Percentiles rank a stretch among this genome's conserved stretches.
phyloP scores from a whole-genome alignment of 495 filamentous ascomycete species.

The Usnea hakonensis region DNA sequence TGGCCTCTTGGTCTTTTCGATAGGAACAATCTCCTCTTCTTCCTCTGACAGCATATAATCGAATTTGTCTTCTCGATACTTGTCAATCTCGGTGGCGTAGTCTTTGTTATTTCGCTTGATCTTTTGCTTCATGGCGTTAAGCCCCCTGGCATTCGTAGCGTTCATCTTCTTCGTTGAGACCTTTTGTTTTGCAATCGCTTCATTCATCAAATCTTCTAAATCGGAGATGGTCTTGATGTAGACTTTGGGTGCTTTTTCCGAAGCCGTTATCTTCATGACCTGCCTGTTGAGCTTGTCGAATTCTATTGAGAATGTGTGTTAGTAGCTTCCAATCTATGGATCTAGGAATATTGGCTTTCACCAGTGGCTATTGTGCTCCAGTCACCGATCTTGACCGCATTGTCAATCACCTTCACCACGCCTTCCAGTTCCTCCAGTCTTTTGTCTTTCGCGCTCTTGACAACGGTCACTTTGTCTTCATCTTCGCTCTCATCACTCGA shows the following conservation, averaged over 20 bases:
- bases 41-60: conserved; percentile 81
- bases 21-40: conserved; percentile 52
- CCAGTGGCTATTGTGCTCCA: conserved; percentile 88
- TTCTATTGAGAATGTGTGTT: conserved; percentile 43
- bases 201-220: conserved; percentile 91
- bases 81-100: conserved; percentile 76
- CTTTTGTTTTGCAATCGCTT: conserved; percentile 90
- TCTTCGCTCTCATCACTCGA: conserved; percentile 76
- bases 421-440: conserved; percentile 86
- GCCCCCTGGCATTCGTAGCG: conserved; percentile 81
- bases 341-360: conserved; percentile 35
- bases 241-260: conserved; percentile 70
- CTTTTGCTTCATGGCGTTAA: conserved; percentile 93
- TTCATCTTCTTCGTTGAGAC: conserved; percentile 98
- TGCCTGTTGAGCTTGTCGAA: conserved; percentile 97
- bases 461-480: conserved; percentile 70
- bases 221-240: conserved; percentile 92
- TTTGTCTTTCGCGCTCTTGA: conserved; percentile 98
- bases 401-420: conserved; percentile 83
- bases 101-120: conserved; percentile 99
- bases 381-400: conserved; percentile 93
- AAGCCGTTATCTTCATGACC: conserved; percentile 66
- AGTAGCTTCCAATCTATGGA: conserved; percentile 1
- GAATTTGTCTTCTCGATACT: conserved; percentile 75
- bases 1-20: conserved; percentile 40